Percentiles rank a stretch among this genome's conserved stretches.
These are phyloP conservation scores for Chytriomyces hyalinus DNA, from an alignment of 192 early-diverging fungal genomes.

Conservation along the genomic window DNA sequence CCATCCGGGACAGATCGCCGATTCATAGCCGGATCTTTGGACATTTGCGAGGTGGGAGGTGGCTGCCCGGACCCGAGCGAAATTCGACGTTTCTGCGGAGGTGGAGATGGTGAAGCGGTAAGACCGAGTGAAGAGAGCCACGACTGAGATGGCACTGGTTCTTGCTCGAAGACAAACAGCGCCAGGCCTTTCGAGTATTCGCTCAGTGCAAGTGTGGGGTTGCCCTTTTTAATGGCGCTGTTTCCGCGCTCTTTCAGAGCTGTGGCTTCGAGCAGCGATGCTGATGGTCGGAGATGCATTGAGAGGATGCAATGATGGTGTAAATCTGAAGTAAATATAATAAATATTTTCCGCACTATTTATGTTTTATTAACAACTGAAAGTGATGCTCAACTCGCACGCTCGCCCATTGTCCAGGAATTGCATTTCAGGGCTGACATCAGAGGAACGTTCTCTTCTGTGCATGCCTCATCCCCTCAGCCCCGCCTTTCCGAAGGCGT, in stretches of 20 bases:
- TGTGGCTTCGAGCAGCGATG: neutral
- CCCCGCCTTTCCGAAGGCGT: too few relatives aligned
- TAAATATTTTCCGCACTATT: too few relatives aligned
- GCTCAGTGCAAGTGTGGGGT: slow-evolving; percentile 62
- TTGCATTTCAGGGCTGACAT: too few relatives aligned
- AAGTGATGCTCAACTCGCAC: too few relatives aligned
- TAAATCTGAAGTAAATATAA: too few relatives aligned
- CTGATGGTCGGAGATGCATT: neutral
- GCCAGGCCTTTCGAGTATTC: slow-evolving; percentile 87
- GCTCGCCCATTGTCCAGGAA: too few relatives aligned
- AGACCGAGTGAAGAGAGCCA: neutral
- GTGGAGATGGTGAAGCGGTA: neutral
- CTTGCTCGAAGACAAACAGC: slow-evolving; percentile 59
- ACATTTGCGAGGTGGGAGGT: neutral
- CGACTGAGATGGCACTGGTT: neutral
- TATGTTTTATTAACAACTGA: too few relatives aligned
- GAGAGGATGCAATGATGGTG: too few relatives aligned
- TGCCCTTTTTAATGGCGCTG: slow-evolving; percentile 71
- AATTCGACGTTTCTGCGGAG: neutral
- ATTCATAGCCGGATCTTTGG: neutral
- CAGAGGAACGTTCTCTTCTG: too few relatives aligned
- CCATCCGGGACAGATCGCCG: neutral
- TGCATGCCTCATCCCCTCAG: too few relatives aligned
- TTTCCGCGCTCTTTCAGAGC: slow-evolving; percentile 79
- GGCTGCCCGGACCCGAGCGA: neutral